Conservation (phyloP, 2,329 filamentous ascomycete genomes). For the Microsporum canis region DNA sequence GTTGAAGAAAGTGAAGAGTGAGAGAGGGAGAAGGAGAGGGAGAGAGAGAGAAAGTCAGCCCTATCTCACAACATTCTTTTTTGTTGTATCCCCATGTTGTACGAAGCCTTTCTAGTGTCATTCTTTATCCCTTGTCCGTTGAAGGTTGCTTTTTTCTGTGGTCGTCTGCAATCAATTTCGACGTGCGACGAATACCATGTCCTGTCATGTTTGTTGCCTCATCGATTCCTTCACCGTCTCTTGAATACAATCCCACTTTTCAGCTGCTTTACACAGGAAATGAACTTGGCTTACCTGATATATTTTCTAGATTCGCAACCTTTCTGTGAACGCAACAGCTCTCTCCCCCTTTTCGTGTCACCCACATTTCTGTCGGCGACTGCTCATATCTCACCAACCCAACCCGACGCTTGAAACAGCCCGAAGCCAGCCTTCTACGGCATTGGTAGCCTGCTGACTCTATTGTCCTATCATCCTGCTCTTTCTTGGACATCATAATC, state of each 20-base stretch:
- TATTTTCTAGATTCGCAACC: neutral
- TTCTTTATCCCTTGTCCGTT: slow-evolving; percentile 3
- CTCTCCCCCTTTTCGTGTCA: neutral
- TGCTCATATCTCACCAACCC: slow-evolving; percentile 3
- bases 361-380: neutral
- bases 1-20: neutral
- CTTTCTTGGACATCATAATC: neutral
- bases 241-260: neutral
- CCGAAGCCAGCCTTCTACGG: neutral
- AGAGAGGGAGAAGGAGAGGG: neutral
- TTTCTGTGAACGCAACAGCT: neutral
- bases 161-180: neutral
- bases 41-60: slow-evolving; percentile 1
- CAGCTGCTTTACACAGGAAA: neutral
- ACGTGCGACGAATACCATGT: neutral
- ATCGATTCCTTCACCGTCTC: slow-evolving; percentile 1
- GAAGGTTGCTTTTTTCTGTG: slow-evolving; percentile 2
- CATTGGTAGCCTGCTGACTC: neutral
- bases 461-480: neutral
- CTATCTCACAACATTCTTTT: neutral
- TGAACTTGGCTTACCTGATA: neutral
- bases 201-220: slow-evolving; percentile 1
- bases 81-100: neutral
- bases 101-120: slow-evolving; percentile 3
- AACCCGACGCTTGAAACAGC: neutral